phyloP scores from a whole-genome alignment of 495 filamentous ascomycete genomes.

The Daldinia bambusicola region DNA sequence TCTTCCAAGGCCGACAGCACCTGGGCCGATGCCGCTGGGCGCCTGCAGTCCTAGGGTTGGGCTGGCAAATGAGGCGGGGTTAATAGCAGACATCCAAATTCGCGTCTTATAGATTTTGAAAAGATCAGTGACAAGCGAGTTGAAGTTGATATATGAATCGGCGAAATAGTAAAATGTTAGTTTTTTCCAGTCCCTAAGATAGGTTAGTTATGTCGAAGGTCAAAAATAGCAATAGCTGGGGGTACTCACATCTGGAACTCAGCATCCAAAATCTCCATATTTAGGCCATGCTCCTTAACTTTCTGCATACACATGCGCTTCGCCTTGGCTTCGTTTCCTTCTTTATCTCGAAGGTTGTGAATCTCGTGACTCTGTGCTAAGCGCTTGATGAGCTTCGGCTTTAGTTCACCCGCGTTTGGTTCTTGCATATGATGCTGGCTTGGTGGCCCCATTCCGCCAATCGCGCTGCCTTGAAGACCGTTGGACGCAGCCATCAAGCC shows the following conservation, averaged over 20 bases:
- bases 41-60: constrained; percentile 75
- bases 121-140: constrained; percentile 92
- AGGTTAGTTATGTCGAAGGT: constrained; percentile 21
- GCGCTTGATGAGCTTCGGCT: constrained; percentile 95
- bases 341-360: constrained; percentile 86
- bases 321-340: constrained; percentile 96
- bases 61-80: constrained; percentile 96
- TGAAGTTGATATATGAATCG: constrained; percentile 98
- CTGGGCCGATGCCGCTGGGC: constrained; percentile 70
- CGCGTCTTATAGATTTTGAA: constrained; percentile 99
- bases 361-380: constrained; percentile 92
- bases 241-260: constrained; percentile 94
- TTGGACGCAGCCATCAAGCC: constrained; percentile 67
- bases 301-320: constrained; percentile 97
- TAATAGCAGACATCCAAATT: constrained; percentile 99
- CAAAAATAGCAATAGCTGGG: neutral
- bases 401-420: constrained; percentile 77
- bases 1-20: constrained; percentile 62
- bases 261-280: constrained; percentile 99
- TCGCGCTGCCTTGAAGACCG: constrained; percentile 70
- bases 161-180: constrained; percentile 99
- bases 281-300: constrained; percentile 90
- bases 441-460: constrained; percentile 78
- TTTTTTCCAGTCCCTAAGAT: constrained; percentile 93
- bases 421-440: constrained; percentile 79